phyloP scores from a whole-genome alignment of 2,329 filamentous ascomycete species.

The Colletotrichum tropicicola region DNA sequence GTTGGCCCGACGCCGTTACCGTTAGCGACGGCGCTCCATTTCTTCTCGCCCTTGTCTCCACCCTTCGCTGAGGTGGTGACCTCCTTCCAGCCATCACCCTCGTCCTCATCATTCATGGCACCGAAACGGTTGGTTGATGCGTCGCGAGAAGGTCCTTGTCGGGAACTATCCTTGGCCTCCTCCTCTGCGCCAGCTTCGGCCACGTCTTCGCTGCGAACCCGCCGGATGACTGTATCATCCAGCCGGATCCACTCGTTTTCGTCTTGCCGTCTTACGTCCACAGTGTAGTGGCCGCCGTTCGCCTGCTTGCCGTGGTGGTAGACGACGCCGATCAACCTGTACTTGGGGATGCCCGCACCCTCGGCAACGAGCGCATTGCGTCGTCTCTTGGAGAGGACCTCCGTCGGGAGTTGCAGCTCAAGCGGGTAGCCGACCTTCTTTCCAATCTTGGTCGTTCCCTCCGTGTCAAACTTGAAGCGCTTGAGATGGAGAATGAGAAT shows the following conservation, averaged over 20 bases:
- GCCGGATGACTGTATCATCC: constrained; percentile 90
- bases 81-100: constrained; percentile 83
- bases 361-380: constrained; percentile 72
- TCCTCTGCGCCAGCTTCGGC: constrained; percentile 87
- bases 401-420: constrained; percentile 91
- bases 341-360: constrained; percentile 78
- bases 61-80: constrained; percentile 61
- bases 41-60: constrained; percentile 65
- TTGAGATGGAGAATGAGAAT: constrained; percentile 96
- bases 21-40: constrained; percentile 78
- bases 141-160: constrained; percentile 55
- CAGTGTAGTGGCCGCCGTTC: constrained; percentile 95
- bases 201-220: constrained; percentile 87
- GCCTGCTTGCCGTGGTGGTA: constrained; percentile 99
- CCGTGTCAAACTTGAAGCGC: constrained; percentile 93
- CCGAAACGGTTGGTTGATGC: constrained; percentile 79
- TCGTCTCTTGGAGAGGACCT: constrained; percentile 83
- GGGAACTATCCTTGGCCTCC: constrained; percentile 75
- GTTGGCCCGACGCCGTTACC: constrained; percentile 49
- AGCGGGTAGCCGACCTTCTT: constrained; percentile 97
- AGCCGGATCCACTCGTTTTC: constrained; percentile 95
- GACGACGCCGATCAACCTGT: constrained; percentile 87
- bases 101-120: constrained; percentile 71
- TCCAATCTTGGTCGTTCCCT: constrained; percentile 96
- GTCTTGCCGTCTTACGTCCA: constrained; percentile 95